Evolutionary conservation across 257 asterid species (phyloP), one percentile per base, ranked within the genome.

Genomic region (Ballota nigra): DNA sequence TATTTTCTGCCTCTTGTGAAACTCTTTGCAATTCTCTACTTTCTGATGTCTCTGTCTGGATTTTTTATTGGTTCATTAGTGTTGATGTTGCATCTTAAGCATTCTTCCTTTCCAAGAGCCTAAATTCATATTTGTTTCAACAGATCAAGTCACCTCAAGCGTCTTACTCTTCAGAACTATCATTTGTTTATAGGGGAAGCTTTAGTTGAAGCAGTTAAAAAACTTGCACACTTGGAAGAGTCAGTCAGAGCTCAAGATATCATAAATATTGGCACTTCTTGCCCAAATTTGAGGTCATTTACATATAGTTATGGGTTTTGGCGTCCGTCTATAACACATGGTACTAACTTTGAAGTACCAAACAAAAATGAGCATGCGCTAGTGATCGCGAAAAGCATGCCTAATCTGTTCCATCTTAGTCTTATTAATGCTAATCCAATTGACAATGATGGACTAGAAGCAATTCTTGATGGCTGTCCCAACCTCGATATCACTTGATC

Each of bases 151-250:
- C 6, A 12, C 6, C 51, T 41, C 18, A 41, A 41, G 51, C 51
- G 51, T 11, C 51, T 41, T 13, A 41, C 18, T 3, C 51, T 41
- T 41, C 51, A 41, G 1, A 4, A 10, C 6, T 41, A 18, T n/a
- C 51, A 2, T 4, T 33, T 8, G 9, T 0, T 3, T 13, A 13
- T 5, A 40, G 47, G 15, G 47, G 4, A 2, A 40, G 47, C n/a
- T 40, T 40, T 40, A n/a, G 15, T 11, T 40, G 15, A 10, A 52
- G 82, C 86, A 15, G 73, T 75, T 20, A 63, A 53, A 72, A 79
- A 31, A 20, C 64, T 79, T 33, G 75, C 89, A 5, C 29, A 69
- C 61, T 52, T 86, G 63, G 86, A 86, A 73, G 86, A 84, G 79
- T 40, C 84, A 3, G 12, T 52, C 23, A 2, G 5, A 77, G 34